These are phyloP conservation scores for Aspergillus luchuensis DNA, from an alignment of 2,329 filamentous ascomycete species.

Conservation along the genomic window DNA sequence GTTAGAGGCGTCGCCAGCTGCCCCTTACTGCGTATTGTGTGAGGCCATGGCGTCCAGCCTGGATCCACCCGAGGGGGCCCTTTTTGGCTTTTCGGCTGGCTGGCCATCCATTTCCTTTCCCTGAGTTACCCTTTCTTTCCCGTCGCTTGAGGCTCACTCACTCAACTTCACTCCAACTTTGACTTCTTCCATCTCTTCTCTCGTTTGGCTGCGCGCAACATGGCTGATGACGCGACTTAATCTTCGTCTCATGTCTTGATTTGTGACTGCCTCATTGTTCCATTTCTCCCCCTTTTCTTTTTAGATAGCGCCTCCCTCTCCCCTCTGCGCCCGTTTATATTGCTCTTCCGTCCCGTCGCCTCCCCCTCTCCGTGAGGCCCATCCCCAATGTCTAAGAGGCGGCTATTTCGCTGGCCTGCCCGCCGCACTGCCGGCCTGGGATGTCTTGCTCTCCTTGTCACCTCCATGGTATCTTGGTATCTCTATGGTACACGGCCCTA, in stretches of 20 bases:
- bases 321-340: not conserved
- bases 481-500: slow-evolving; percentile 16
- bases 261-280: not conserved
- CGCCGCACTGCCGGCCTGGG: slow-evolving; percentile 19
- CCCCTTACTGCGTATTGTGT: slow-evolving; percentile 6
- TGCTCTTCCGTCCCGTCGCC: not conserved
- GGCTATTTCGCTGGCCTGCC: slow-evolving; percentile 24
- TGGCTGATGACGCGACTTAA: slow-evolving; percentile 8
- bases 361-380: not conserved
- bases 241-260: not conserved
- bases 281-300: not conserved
- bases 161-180: not conserved
- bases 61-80: not conserved
- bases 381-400: slow-evolving; percentile 20
- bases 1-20: slow-evolving; percentile 2
- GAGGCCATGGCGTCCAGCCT: slow-evolving; percentile 7
- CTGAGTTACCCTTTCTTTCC: slow-evolving; percentile 1
- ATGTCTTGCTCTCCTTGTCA: slow-evolving; percentile 20
- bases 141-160: not conserved
- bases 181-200: not conserved
- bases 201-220: slow-evolving; percentile 2
- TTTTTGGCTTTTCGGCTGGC: not conserved
- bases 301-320: not conserved
- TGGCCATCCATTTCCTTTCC: not conserved
- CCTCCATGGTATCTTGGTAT: slow-evolving; percentile 14